These are phyloP conservation scores for Durusdinium trenchii DNA, from an alignment of 73 alveolate species.

Conservation along the genomic window DNA sequence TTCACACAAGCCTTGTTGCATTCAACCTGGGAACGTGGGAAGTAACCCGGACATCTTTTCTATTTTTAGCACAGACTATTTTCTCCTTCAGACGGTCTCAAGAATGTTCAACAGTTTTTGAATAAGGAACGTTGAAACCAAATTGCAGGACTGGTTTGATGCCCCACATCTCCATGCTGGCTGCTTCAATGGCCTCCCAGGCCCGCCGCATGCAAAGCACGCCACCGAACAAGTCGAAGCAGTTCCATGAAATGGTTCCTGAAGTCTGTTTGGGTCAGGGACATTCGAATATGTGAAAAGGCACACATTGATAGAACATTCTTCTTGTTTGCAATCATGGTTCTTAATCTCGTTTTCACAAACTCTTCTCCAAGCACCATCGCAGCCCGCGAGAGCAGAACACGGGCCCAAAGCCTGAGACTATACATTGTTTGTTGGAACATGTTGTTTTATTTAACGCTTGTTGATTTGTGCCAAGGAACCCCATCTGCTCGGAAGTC, in stretches of 20 bases:
- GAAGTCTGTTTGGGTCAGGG: not conserved
- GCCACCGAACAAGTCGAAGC: constrained; percentile 7
- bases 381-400: not conserved
- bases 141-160: not conserved
- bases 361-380: not conserved
- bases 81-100: too few relatives aligned
- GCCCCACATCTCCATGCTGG: not conserved
- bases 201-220: not conserved
- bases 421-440: too few relatives aligned
- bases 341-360: not conserved
- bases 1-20: not conserved
- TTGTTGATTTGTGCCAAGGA: too few relatives aligned
- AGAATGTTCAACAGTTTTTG: too few relatives aligned
- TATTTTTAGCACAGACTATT: too few relatives aligned
- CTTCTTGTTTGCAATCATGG: not conserved
- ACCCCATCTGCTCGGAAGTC: too few relatives aligned
- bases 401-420: not conserved
- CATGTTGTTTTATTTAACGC: too few relatives aligned
- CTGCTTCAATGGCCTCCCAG: not conserved
- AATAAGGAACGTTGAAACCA: not conserved
- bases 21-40: not conserved
- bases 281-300: not conserved
- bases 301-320: too few relatives aligned
- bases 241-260: not conserved
- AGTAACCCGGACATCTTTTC: too few relatives aligned